Evolutionary conservation across 2,329 filamentous ascomycete genomes (phyloP).

Genomic region (Albifimbria verrucaria): DNA sequence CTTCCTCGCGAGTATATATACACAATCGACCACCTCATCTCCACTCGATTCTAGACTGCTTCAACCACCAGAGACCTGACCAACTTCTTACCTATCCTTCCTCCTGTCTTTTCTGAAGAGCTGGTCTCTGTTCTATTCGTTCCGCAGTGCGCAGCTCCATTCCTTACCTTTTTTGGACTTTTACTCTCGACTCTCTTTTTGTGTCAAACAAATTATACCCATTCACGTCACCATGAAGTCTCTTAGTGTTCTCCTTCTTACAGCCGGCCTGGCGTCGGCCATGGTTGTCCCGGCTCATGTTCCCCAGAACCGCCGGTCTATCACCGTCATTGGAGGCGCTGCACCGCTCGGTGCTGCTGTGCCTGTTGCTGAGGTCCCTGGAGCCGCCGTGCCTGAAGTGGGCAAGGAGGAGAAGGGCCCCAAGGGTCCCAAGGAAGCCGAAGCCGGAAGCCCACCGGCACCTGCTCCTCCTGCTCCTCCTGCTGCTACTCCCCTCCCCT

Average conservation of each 20-base stretch:
- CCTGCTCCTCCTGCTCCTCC: background rate
- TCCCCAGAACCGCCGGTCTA: slow-evolving; percentile 4
- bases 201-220: background rate
- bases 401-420: background rate
- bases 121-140: slow-evolving; percentile 25
- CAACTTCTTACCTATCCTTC: slow-evolving; percentile 4
- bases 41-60: background rate
- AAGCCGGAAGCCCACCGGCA: background rate
- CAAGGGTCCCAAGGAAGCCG: too few species aligned
- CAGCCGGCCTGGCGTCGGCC: slow-evolving; percentile 27
- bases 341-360: background rate
- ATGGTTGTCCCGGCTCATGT: slow-evolving; percentile 18
- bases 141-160: slow-evolving; percentile 9
- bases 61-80: background rate
- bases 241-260: slow-evolving; percentile 21
- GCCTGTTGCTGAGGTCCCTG: background rate
- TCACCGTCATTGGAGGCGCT: slow-evolving; percentile 2
- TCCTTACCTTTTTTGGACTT: slow-evolving; percentile 3
- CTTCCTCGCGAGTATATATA: too few species aligned
- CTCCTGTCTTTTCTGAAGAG: slow-evolving; percentile 18
- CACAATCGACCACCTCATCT: background rate
- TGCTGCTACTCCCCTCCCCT: background rate
- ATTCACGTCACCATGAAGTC: slow-evolving; percentile 23
- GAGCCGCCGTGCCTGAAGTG: too few species aligned
- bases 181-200: background rate